Base-by-base conservation (phyloP, 2,329 filamentous ascomycete species). In the Paraconiothyrium brasiliense region DNA sequence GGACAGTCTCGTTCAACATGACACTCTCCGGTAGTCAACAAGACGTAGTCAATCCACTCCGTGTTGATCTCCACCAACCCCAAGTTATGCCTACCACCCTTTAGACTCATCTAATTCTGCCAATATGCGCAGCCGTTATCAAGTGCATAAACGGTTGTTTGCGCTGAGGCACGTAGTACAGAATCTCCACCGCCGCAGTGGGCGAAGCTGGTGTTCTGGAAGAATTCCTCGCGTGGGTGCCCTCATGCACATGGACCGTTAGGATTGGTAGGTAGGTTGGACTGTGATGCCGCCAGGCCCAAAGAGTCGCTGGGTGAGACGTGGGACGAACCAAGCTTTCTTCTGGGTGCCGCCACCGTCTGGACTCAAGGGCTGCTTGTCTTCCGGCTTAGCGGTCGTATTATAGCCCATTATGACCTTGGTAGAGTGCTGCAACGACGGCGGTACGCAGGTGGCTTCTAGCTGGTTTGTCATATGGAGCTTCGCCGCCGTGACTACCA, bases 1-100 rank as follows among this genome's bases (percentile, higher is more conserved):
- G 54, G 60, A 63, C 62, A 60, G 56, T 55, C 44, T 67, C 66
- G 66, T 69, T 71, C 71, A 69, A 73, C 67, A 74, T 70, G 64
- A 70, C 67, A 67, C 71, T 64, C 59, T 58, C 47, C 41, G 44
- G 37, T 67, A 64, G 43, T 54, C 61, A 61, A 55, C 27, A 59
- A 60, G 51, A 54, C 37, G 56, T 48, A 65, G 37, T 49, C 58
- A 70, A 68, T 71, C 34, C 60, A 70, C 54, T 32, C 41, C 30
- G 34, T 59, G 54, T 65, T 65, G 49, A 44, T 59, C 27, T 27
- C 63, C 14, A 48, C 30, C 39, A 41, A 48, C 55, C 52, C 60
- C 37, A 34, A 44, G 49, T 48, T 49, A 51, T 62, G 51, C 61
- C 60, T 48, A 50, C 49, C 32, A 13, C 44, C 41, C 41, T 41